phyloP scores from a whole-genome alignment of 1,284 basidiomycete genomes.

The Ganoderma sp. region DNA sequence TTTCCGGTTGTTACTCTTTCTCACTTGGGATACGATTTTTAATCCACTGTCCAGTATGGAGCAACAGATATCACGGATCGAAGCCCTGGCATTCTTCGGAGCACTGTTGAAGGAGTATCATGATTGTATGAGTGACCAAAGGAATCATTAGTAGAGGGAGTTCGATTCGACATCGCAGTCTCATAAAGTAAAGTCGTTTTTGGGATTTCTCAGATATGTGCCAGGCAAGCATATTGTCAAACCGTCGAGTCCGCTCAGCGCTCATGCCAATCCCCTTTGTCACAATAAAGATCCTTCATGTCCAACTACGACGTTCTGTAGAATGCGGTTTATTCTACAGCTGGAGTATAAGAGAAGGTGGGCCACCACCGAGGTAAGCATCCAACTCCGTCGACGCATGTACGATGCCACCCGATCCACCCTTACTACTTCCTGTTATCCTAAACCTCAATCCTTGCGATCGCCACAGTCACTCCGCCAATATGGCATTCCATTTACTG shows the following conservation, averaged over 20 bases:
- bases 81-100: too few species aligned
- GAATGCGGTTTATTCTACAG: not conserved
- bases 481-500: not conserved
- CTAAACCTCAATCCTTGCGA: not conserved
- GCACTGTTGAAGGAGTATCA: too few species aligned
- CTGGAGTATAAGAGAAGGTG: not conserved
- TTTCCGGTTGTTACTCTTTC: too few species aligned
- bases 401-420: conserved; percentile 3
- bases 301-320: not conserved
- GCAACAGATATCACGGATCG: too few species aligned
- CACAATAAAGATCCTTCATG: not conserved
- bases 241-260: not conserved
- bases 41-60: too few species aligned
- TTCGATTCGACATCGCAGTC: too few species aligned
- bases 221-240: too few species aligned
- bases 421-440: not conserved
- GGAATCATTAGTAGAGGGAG: too few species aligned
- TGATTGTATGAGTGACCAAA: too few species aligned
- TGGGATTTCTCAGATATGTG: too few species aligned
- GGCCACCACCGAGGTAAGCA: not conserved
- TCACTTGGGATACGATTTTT: too few species aligned
- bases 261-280: not conserved
- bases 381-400: not conserved
- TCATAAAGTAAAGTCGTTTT: too few species aligned
- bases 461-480: not conserved